phyloP scores from a whole-genome alignment of 352 stramenopile species.

The Pythium grandisporangium region DNA sequence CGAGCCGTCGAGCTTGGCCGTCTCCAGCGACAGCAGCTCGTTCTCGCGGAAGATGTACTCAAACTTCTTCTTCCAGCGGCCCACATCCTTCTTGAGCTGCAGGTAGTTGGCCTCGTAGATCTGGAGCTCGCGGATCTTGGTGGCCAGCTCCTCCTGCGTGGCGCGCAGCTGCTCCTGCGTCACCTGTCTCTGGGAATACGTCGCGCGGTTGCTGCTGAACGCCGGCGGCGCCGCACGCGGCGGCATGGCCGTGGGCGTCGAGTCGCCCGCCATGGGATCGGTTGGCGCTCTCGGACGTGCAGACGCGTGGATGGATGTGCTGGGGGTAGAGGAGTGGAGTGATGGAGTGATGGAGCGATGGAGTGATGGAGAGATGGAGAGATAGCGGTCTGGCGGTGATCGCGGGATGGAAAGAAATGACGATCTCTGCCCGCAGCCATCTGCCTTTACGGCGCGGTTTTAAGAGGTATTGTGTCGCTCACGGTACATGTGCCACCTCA shows the following conservation, averaged over 20 bases:
- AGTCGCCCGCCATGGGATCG: slow-evolving; percentile 7
- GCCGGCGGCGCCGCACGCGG: too few relatives aligned
- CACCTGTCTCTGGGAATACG: slow-evolving; percentile 54
- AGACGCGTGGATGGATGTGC: too few relatives aligned
- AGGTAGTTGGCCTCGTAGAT: slow-evolving; percentile 80
- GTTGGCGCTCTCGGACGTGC: too few relatives aligned
- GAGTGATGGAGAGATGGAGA: too few relatives aligned
- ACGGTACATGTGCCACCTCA: too few relatives aligned
- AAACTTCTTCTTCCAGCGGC: slow-evolving; percentile 84
- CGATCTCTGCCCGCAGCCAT: too few relatives aligned
- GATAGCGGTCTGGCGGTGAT: too few relatives aligned
- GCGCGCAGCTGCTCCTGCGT: slow-evolving; percentile 53
- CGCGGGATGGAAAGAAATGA: too few relatives aligned
- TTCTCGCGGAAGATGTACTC: slow-evolving; percentile 84
- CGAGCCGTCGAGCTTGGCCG: slow-evolving; percentile 71
- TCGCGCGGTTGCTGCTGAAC: slow-evolving; percentile 60
- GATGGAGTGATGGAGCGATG: too few relatives aligned
- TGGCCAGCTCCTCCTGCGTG: slow-evolving; percentile 68
- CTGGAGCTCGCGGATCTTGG: slow-evolving; percentile 73
- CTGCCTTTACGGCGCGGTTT: too few relatives aligned
- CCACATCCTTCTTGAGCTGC: slow-evolving; percentile 62
- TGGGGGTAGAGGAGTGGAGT: too few relatives aligned
- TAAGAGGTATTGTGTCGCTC: too few relatives aligned
- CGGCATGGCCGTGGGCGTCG: slow-evolving; percentile 7
- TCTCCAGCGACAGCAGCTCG: slow-evolving; percentile 75